Evolutionary conservation across 805 yeast species (phyloP).

Genomic region (Nakazawaea molendinolei): DNA sequence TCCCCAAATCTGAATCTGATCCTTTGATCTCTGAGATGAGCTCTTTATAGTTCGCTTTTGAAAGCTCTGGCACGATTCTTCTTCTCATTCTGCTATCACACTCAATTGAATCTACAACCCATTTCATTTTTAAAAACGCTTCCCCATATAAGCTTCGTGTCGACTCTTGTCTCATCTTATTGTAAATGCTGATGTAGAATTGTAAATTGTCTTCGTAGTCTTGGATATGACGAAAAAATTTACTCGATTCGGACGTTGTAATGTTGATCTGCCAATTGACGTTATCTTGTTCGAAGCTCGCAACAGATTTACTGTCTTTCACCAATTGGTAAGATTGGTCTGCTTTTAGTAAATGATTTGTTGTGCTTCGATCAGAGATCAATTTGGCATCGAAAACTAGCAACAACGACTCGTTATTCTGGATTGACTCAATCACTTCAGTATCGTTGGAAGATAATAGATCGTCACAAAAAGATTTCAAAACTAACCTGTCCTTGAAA

Average conservation of each 20-base stretch:
- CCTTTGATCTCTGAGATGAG: too few relatives aligned
- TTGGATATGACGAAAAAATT: conserved; percentile 47
- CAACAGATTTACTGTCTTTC: conserved; percentile 1
- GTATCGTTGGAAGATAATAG: conserved; percentile 22
- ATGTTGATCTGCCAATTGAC: conserved; percentile 31
- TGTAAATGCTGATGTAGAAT: conserved; percentile 41
- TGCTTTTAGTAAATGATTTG: too few relatives aligned
- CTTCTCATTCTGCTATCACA: conserved; percentile 63
- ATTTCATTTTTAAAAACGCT: conserved; percentile 21
- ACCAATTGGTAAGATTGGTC: too few relatives aligned
- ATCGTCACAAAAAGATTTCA: conserved; percentile 18
- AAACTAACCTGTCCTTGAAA: conserved; percentile 9
- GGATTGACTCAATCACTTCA: conserved; percentile 17
- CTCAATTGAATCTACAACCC: conserved; percentile 63
- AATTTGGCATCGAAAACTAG: conserved; percentile 11
- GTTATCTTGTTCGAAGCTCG: conserved; percentile 23
- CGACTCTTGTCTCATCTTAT: conserved; percentile 37
- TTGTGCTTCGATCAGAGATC: too few relatives aligned
- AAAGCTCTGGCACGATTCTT: conserved; percentile 42
- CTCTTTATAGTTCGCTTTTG: not conserved
- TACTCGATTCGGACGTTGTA: conserved; percentile 38
- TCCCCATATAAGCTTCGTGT: conserved; percentile 25
- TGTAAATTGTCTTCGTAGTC: conserved; percentile 59
- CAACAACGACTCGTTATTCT: conserved; percentile 9
- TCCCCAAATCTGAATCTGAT: not conserved